These are phyloP conservation scores for Chondrus crispus DNA, from an alignment of 23 red algal species.

Conservation along the genomic window DNA sequence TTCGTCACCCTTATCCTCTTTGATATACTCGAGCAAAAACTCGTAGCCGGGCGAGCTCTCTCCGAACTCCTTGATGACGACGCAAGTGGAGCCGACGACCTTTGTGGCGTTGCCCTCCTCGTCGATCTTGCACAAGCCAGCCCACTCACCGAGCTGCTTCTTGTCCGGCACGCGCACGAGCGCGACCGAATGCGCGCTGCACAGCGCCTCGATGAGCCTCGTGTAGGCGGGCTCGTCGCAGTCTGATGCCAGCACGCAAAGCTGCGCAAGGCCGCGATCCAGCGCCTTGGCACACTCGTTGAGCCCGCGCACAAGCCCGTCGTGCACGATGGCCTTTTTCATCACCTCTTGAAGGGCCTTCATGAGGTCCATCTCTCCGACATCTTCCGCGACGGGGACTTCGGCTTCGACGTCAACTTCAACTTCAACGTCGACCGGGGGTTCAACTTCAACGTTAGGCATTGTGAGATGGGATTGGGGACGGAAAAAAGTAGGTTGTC, in stretches of 20 bases:
- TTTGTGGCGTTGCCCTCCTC: slow-evolving; percentile 92
- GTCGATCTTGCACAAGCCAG: slow-evolving; percentile 97
- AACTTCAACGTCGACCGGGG: background rate
- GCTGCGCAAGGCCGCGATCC: slow-evolving; percentile 84
- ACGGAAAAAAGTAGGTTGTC: background rate
- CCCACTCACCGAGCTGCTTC: slow-evolving; percentile 99
- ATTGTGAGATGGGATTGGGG: background rate
- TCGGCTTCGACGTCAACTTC: background rate
- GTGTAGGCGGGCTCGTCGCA: slow-evolving; percentile 80
- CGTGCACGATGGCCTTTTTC: slow-evolving; percentile 90
- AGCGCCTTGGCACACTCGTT: slow-evolving; percentile 86
- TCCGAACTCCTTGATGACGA: slow-evolving; percentile 99
- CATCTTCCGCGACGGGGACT: slow-evolving; percentile 49
- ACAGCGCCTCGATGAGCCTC: slow-evolving; percentile 87
- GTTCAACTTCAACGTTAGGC: background rate
- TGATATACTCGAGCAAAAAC: slow-evolving; percentile 94
- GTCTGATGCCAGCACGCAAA: slow-evolving; percentile 88
- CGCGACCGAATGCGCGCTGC: slow-evolving; percentile 74
- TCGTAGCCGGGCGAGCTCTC: slow-evolving; percentile 89
- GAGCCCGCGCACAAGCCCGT: slow-evolving; percentile 80
- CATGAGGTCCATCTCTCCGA: slow-evolving; percentile 86
- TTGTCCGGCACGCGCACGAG: slow-evolving; percentile 89
- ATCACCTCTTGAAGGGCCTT: slow-evolving; percentile 95
- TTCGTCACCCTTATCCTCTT: slow-evolving; percentile 67
- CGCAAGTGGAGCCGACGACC: slow-evolving; percentile 81